phyloP scores from a whole-genome alignment of 2,329 filamentous ascomycete species.

The Nannizziopsis barbatae region DNA sequence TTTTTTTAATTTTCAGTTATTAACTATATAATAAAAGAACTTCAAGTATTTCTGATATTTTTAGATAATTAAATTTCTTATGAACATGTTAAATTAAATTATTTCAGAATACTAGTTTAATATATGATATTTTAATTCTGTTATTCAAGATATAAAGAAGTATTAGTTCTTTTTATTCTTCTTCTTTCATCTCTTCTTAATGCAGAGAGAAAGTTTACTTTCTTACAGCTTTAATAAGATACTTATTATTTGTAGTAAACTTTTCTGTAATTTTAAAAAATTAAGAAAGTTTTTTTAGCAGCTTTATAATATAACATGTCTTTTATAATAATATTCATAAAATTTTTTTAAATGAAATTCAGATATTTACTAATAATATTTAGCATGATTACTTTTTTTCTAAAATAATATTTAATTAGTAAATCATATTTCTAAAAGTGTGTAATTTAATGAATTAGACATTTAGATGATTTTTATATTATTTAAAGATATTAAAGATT shows the following conservation, averaged over 20 bases:
- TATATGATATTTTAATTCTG: not conserved
- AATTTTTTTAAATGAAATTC: no score
- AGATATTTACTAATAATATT: no score
- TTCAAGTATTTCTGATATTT: not conserved
- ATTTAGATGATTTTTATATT: not conserved
- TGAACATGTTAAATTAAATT: slow-evolving; percentile 1
- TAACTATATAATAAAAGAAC: not conserved
- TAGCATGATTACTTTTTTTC: no score
- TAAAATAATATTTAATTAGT: no score
- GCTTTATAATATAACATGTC: no score
- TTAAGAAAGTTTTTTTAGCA: no score
- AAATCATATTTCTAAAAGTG: no score
- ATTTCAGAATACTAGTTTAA: no score
- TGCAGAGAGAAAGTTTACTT: not conserved
- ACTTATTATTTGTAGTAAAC: not conserved
- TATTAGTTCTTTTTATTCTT: not conserved
- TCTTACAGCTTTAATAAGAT: no score
- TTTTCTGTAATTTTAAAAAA: not conserved
- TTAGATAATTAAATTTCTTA: slow-evolving; percentile 1
- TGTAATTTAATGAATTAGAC: no score
- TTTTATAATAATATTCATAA: no score
- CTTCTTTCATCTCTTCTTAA: not conserved
- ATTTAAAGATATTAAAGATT: slow-evolving; percentile 4
- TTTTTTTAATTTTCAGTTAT: not conserved
- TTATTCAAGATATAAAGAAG: not conserved